Base-by-base conservation (phyloP, 352 stramenopile species). In the Phytophthora cajani region DNA sequence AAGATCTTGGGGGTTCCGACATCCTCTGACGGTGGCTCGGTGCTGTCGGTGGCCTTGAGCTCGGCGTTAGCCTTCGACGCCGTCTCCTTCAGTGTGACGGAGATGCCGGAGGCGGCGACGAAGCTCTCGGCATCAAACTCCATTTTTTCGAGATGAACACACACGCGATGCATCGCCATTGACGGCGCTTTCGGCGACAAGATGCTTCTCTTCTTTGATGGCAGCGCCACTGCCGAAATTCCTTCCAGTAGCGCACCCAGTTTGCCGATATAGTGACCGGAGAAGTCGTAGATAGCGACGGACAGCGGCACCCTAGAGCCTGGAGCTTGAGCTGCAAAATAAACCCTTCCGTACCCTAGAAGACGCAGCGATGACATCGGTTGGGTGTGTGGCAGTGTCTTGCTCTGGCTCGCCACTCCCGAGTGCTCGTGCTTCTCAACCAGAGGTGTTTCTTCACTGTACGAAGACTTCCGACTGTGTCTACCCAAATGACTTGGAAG, bases 261-360 rank as follows among this genome's bases (percentile, higher is more conserved):
- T 16, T 69, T 74, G 10, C 76, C 72, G 27, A 79, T 62, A 46
- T 72, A 80, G 1, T 30, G 16, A 10, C 72, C 72, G 11, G 55
- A 68, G 30, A 72, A 79, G 25, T 77, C 59, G 53, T 78, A 79
- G 52, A 82, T 80, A 25, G 75, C 69, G n/a, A 82, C 65, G 19
- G 65, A 67, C 0, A 80, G 38, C 5, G 72, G 21, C 4, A 78
- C 73, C 3, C 25, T 10, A 6, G 65, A 72, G 11, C 62, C 55
- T 12, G 46, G 27, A 17, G 58, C 38, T 70, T 75, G 70, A 30
- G 65, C 69, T 58, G 61, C 69, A 40, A 78, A 21, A 23, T 72
- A 71, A 59, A 80, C 62, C 42, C 66, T 64, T 40, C 76, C 72
- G 50, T 78, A 67, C 1, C 75, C 75, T 19, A 82, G 65, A 56